Evolutionary conservation across 23 red algal genomes (phyloP).

Genomic region (Gracilaria gracilis): DNA sequence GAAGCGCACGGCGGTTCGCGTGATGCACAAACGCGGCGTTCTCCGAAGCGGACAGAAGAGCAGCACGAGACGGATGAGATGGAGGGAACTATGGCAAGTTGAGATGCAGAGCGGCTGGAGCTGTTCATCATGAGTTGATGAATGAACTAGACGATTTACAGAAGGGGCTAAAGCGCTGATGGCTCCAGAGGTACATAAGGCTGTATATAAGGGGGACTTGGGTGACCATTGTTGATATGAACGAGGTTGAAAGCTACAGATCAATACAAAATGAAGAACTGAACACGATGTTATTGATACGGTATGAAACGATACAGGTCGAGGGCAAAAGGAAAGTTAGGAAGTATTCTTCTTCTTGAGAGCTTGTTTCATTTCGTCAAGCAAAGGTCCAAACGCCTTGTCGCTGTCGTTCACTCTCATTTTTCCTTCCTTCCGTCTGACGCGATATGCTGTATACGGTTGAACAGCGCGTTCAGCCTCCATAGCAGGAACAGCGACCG

Average conservation of each 20-base stretch:
- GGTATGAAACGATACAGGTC: too few species aligned
- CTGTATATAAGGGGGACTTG: too few species aligned
- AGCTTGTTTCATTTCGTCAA: conserved; percentile 40
- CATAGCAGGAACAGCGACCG: conserved; percentile 31
- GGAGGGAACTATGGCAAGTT: too few species aligned
- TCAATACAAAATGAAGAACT: neutral
- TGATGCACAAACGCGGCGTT: too few species aligned
- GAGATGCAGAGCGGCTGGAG: too few species aligned
- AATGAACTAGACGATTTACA: conserved; percentile 3
- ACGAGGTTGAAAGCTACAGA: neutral
- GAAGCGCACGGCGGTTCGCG: too few species aligned
- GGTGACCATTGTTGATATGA: neutral
- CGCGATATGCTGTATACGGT: conserved; percentile 31
- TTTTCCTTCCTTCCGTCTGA: neutral
- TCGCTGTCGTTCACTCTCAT: conserved; percentile 28
- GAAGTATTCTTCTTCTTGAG: conserved; percentile 1
- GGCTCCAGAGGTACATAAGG: too few species aligned
- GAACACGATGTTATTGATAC: neutral
- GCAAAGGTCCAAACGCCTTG: conserved; percentile 45
- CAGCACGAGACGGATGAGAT: too few species aligned
- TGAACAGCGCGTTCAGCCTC: conserved; percentile 13
- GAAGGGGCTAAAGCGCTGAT: neutral
- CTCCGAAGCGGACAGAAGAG: too few species aligned
- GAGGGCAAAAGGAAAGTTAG: neutral
- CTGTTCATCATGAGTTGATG: neutral